Percentiles rank a stretch among this genome's conserved stretches.
Conservation (phyloP, 192 early-diverging fungal species). For the Obelidium mucronatum region DNA sequence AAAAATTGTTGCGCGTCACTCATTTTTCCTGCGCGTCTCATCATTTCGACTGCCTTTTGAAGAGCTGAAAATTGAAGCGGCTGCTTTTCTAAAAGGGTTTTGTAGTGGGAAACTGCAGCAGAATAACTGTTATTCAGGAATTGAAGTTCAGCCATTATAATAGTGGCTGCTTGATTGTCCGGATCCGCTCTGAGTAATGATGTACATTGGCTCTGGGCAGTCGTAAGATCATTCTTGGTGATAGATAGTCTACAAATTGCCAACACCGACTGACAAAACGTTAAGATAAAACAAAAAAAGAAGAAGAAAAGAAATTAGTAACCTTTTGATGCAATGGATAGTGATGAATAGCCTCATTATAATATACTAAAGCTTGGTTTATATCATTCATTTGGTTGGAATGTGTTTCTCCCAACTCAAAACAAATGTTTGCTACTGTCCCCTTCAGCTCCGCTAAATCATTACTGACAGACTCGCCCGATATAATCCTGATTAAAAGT, state of each 20-base stretch:
- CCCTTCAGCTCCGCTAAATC: constrained; percentile 26
- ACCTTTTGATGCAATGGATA: constrained; percentile 49
- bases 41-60: constrained; percentile 52
- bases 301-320: constrained; percentile 9
- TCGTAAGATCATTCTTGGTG: constrained; percentile 38
- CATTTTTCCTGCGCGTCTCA: constrained; percentile 52
- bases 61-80: constrained; percentile 51
- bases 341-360: constrained; percentile 55
- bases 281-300: constrained; percentile 10
- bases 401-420: constrained; percentile 47
- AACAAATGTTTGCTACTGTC: constrained; percentile 43
- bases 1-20: constrained; percentile 47
- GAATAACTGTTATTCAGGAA: constrained; percentile 46
- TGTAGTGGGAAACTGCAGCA: constrained; percentile 50
- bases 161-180: constrained; percentile 49
- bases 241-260: constrained; percentile 50
- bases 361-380: constrained; percentile 45
- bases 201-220: constrained; percentile 59
- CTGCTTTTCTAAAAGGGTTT: constrained; percentile 49
- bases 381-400: constrained; percentile 40
- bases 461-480: constrained; percentile 14
- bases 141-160: constrained; percentile 61
- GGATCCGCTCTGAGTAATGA: constrained; percentile 45
- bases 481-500: constrained; percentile 25
- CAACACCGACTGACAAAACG: constrained; percentile 41